Percentiles rank a stretch among this genome's conserved stretches.
phyloP scores from a whole-genome alignment of 176 grass and related monocot species.

The Ananas comosus region DNA sequence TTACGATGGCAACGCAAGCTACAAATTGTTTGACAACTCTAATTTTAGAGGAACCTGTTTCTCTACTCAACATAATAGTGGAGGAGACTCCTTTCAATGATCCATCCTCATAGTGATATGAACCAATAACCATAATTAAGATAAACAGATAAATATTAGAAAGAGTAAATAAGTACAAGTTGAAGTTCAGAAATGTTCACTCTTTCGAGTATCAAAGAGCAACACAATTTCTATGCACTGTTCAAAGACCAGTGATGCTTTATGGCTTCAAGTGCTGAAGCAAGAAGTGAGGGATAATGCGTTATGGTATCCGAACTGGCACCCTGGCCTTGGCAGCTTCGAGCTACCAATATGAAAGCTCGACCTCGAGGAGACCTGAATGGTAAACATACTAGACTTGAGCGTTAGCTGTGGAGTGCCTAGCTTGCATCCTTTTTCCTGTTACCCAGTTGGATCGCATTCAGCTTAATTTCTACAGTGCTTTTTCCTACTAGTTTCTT shows the following conservation, averaged over 20 bases:
- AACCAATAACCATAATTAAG: background rate
- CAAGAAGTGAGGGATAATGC: constrained; percentile 11
- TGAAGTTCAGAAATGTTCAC: background rate
- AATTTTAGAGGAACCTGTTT: background rate
- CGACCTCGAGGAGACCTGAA: constrained; percentile 35
- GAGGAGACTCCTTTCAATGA: background rate
- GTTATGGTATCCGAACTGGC: constrained; percentile 25
- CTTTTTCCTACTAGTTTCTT: constrained; percentile 8
- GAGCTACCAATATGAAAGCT: constrained; percentile 24
- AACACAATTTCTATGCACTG: background rate
- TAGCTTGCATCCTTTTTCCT: constrained; percentile 39
- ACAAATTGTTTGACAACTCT: background rate
- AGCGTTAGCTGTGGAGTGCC: constrained; percentile 21
- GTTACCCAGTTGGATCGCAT: constrained; percentile 23
- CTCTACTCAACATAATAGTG: background rate
- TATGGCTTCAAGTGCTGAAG: constrained; percentile 18
- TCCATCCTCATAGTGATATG: background rate
- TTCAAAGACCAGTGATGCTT: background rate
- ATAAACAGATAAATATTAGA: background rate
- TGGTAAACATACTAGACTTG: constrained; percentile 22
- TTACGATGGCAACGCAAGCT: background rate
- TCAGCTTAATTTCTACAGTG: background rate
- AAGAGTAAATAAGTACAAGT: background rate
- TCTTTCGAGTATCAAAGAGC: background rate
- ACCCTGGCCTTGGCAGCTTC: constrained; percentile 22